Evolutionary conservation across 139 green algal genomes (phyloP), one percentile per base, ranked within the genome.

Genomic region (Yamagishiella unicocca): DNA sequence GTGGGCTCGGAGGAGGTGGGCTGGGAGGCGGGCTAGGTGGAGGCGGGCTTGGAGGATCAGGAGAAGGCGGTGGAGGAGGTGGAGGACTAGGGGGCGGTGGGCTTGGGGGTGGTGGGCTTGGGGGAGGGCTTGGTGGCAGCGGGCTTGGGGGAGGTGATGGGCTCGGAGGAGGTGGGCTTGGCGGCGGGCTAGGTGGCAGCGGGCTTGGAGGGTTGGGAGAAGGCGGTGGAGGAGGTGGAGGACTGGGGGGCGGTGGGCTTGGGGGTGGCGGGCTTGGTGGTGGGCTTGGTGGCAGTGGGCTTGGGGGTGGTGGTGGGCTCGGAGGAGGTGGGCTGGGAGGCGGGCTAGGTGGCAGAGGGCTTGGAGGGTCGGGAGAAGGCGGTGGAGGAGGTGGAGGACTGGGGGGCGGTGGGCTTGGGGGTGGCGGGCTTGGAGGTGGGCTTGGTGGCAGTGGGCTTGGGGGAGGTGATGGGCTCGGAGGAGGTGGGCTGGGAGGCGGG

Each of bases 21-120:
- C 67, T 75, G 67, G 67, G 67, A 33, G 67, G 67, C 4, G 62
- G 62, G 62, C 62, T 71, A 5, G 62, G 67, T 75, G 67, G 67
- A 3, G 5, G 33, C 27, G 67, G 67, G 33, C 67, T 75, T 33
- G 67, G 67, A 46, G 67, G 67, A 24, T 35, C 46, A 37, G 62
- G 62, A 40, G 68, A 50, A 50, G 68, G 68, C 1, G 67, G 67
- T n/a, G 67, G 67, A 46, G 35, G 4, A 33, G 67, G 67, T 33
- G 25, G 27, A 4, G 67, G 67, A 46, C 25, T n/a, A 50, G 67
- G 67, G 12, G 68, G 68, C n/a, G 33, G 31, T 2, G 67, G 67
- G 33, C 33, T 45, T 29, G 67, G 67, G n/a, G 67, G 67, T n/a
- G 27, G 17, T 27, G 67, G 67, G 38, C 67, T 75, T 22, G 67